Percentiles rank a stretch among this genome's conserved stretches.
Evolutionary conservation across 225 moss, liverwort and hornwort species (phyloP).

Genomic region (Pleurozium schreberi): DNA sequence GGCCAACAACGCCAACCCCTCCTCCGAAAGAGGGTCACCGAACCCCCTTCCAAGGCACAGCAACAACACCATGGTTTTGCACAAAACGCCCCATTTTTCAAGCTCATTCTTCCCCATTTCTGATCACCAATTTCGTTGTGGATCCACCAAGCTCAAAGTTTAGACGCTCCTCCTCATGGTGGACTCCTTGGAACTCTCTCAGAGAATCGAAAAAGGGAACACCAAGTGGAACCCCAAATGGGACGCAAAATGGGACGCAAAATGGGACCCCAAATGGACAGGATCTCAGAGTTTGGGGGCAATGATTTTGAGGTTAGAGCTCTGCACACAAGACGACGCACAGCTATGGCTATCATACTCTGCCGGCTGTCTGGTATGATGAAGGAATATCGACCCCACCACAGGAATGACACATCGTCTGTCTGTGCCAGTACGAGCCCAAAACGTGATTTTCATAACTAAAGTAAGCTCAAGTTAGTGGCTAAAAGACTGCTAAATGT

Average conservation of each 20-base stretch:
- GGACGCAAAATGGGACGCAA: not conserved
- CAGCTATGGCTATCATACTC: not conserved
- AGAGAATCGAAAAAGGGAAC: not conserved
- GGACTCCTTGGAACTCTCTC: not conserved
- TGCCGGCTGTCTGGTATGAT: not conserved
- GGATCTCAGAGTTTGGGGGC: not conserved
- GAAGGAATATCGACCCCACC: constrained; percentile 4
- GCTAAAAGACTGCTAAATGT: not conserved
- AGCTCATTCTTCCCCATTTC: not conserved
- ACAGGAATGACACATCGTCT: constrained; percentile 2
- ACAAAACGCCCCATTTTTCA: not conserved
- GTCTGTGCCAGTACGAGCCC: not conserved
- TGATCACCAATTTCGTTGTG: not conserved
- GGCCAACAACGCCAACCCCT: constrained; percentile 29
- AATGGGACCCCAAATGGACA: not conserved
- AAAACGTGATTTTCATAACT: not conserved
- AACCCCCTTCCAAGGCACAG: not conserved
- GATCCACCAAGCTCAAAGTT: not conserved
- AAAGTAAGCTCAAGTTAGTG: not conserved
- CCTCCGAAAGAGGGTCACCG: constrained; percentile 16
- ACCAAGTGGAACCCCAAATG: not conserved
- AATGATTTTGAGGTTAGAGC: not conserved
- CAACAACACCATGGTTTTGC: not conserved
- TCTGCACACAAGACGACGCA: constrained; percentile 1
- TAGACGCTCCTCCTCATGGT: not conserved